phyloP scores from a whole-genome alignment of 2,329 filamentous ascomycete species.

The Apiospora arundinis region DNA sequence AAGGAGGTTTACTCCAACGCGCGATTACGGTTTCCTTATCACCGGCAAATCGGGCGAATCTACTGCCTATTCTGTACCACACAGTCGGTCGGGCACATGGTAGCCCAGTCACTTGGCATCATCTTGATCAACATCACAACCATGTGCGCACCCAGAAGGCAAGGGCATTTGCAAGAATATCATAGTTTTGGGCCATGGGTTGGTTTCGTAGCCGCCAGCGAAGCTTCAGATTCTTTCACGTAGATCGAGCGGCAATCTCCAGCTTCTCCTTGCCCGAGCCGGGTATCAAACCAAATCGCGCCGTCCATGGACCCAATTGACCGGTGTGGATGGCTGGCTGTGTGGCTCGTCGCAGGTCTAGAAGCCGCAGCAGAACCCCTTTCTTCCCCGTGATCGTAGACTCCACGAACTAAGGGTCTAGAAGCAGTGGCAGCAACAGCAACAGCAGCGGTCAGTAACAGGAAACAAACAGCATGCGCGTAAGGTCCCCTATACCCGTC shows the following conservation, averaged over 20 bases:
- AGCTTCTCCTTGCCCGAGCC: neutral
- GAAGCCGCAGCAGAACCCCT: neutral
- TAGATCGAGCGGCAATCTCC: neutral
- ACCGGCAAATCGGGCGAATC: neutral
- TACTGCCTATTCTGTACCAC: neutral
- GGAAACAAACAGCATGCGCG: neutral
- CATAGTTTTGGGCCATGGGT: neutral
- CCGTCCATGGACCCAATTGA: neutral
- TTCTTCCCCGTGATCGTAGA: neutral
- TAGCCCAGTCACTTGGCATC: neutral
- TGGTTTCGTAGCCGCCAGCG: neutral
- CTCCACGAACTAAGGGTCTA: neutral
- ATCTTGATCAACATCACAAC: neutral
- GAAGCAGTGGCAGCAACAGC: no score
- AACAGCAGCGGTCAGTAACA: neutral
- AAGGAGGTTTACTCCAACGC: neutral
- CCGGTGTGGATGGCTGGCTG: neutral
- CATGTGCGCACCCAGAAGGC: neutral
- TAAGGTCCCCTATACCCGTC: neutral
- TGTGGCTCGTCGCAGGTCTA: neutral
- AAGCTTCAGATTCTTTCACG: neutral
- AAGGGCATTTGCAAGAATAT: neutral
- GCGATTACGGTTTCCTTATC: neutral
- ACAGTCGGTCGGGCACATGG: neutral
- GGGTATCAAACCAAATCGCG: neutral